Evolutionary conservation across 2,329 filamentous ascomycete species (phyloP).

Genomic region (Ceratocystis harringtonii): DNA sequence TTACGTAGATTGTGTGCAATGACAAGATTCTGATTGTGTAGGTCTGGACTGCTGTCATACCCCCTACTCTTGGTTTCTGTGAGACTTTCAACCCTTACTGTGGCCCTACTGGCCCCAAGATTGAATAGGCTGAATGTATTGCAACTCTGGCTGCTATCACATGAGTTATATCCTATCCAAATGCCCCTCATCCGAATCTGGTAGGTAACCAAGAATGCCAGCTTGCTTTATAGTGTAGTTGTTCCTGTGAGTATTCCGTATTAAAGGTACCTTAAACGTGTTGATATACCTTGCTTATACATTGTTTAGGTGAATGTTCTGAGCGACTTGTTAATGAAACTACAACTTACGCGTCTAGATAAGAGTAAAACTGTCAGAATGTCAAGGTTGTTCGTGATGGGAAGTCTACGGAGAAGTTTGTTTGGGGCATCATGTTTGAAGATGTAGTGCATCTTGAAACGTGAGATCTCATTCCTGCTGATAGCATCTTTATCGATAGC

Average conservation of each 20-base stretch:
- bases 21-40: slow-evolving; percentile 59
- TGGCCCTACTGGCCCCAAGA: slow-evolving; percentile 21
- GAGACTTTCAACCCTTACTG: slow-evolving; percentile 37
- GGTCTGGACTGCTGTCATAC: slow-evolving; percentile 52
- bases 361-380: slow-evolving; percentile 43
- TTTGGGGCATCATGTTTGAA: slow-evolving; percentile 53
- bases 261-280: not conserved
- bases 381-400: slow-evolving; percentile 55
- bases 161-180: slow-evolving; percentile 10
- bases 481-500: slow-evolving; percentile 50
- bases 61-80: slow-evolving; percentile 54
- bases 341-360: slow-evolving; percentile 49
- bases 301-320: slow-evolving; percentile 24
- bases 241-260: slow-evolving; percentile 17
- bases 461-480: slow-evolving; percentile 55
- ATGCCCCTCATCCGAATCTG: not conserved
- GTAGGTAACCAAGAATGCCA: not conserved
- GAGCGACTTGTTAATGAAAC: slow-evolving; percentile 55
- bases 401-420: slow-evolving; percentile 45
- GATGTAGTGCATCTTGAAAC: slow-evolving; percentile 55
- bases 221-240: slow-evolving; percentile 15
- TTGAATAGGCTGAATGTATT: slow-evolving; percentile 22
- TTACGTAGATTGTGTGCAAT: slow-evolving; percentile 57
- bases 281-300: not conserved
- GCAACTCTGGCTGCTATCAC: slow-evolving; percentile 18